Evolutionary conservation across 768 basidiomycete species (phyloP).

Genomic region (Clitopilus hobsonii): DNA sequence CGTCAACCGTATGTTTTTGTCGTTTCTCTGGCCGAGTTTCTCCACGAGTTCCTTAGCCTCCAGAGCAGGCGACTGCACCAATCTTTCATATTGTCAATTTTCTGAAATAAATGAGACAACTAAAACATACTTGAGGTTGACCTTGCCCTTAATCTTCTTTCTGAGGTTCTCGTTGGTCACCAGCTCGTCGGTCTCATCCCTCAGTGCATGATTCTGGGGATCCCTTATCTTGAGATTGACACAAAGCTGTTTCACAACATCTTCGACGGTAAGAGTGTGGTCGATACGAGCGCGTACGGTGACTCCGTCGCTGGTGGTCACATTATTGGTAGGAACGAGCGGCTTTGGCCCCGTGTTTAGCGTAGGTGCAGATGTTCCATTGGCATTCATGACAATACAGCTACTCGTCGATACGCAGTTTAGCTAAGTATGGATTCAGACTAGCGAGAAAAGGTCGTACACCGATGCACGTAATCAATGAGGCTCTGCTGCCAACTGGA

Average conservation of each 20-base stretch:
- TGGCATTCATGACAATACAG: conserved; percentile 12
- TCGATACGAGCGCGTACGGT: conserved; percentile 84
- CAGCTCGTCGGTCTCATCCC: conserved; percentile 79
- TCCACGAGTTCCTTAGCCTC: conserved; percentile 76
- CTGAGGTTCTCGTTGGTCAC: conserved; percentile 86
- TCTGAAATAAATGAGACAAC: neutral
- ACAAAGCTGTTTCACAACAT: conserved; percentile 81
- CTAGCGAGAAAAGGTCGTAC: neutral
- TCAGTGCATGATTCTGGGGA: conserved; percentile 66
- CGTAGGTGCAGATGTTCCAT: conserved; percentile 17
- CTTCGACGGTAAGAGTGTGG: conserved; percentile 76
- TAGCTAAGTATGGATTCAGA: neutral
- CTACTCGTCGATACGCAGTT: neutral
- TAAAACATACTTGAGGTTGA: conserved; percentile 63
- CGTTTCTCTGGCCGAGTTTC: conserved; percentile 58
- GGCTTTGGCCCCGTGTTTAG: conserved; percentile 38
- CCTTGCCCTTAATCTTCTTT: conserved; percentile 75
- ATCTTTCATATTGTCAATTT: conserved; percentile 33
- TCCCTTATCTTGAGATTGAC: conserved; percentile 77
- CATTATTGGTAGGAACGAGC: conserved; percentile 80
- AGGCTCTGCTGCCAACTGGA: no score
- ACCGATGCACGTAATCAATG: no score
- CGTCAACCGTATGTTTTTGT: conserved; percentile 58
- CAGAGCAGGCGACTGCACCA: conserved; percentile 74
- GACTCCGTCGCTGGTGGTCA: conserved; percentile 69